Evolutionary conservation across 2,329 filamentous ascomycete genomes (phyloP), one percentile per base, ranked within the genome.

Genomic region (Lachnellula arida): DNA sequence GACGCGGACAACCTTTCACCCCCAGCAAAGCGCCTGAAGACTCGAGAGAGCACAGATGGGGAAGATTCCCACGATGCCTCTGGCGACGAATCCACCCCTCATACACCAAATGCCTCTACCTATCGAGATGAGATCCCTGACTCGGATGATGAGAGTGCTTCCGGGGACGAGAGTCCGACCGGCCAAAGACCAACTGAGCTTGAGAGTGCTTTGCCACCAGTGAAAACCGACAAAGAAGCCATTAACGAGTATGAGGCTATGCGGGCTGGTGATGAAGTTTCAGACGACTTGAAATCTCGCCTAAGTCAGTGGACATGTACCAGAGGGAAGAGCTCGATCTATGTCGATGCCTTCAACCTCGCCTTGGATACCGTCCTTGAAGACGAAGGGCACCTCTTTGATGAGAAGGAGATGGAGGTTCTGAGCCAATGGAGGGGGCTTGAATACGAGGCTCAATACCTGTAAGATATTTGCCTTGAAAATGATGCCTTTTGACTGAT

Each of bases 311-410:
- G 76, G 50, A 80, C 75, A 57, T 96, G 90, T 90, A 73, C 85
- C 4, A 84, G 80, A 65, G 90, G 91, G 0, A 86, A 84, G 69
- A 95, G 86, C 67, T 97, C 92, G 1, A 90, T 99, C 54, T 99
- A 99, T 66, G 91, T 97, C 17, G 94, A 99, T 73, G 94, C 94
- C 0, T 99, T 99, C 77, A 96, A 96, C 67, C 77, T 97, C 14
- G 91, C 93, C 2, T 75, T 99, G 49, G 86, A 93, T 57, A 96
- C 90, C 0, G 94, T 99, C 3, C 74, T 97, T 12, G 85, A 90
- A 49, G 90, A 97, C 55, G 94, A 99, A 72, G 81, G 82, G 0
- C 90, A 96, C 72, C 75, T 99, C 0, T 99, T 97, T 69, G 82
- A 94, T 65, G 81, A 85, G 56, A 86, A 84, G 17, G 94, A 99